Evolutionary conservation across 2,329 filamentous ascomycete genomes (phyloP).

Genomic region (Diplodia sapinea): DNA sequence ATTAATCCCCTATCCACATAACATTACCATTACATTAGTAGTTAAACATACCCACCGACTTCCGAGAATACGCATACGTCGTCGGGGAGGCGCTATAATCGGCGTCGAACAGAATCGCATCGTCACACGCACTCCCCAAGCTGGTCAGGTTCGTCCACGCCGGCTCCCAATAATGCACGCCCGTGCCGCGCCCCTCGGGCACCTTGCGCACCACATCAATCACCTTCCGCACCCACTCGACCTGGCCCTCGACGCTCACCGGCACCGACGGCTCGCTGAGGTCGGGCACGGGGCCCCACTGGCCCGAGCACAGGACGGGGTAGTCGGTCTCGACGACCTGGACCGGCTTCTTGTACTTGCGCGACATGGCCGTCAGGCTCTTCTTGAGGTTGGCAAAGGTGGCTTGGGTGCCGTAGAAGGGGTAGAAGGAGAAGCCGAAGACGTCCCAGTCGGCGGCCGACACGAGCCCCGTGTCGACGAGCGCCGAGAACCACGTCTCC

Average conservation of each 20-base stretch:
- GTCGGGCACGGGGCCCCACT: conserved; percentile 48
- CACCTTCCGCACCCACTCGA: conserved; percentile 65
- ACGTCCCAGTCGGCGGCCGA: conserved; percentile 67
- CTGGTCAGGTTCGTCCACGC: conserved; percentile 71
- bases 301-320: conserved; percentile 66
- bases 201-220: conserved; percentile 62
- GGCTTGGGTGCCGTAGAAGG: conserved; percentile 68
- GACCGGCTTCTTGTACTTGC: conserved; percentile 67
- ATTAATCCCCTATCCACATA: neutral
- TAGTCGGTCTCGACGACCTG: conserved; percentile 74
- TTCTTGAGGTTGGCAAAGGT: conserved; percentile 63
- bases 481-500: conserved; percentile 57
- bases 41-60: conserved; percentile 57
- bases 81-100: conserved; percentile 67
- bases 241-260: conserved; percentile 66
- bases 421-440: conserved; percentile 76
- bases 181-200: conserved; percentile 56
- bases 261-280: conserved; percentile 67
- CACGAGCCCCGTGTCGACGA: conserved; percentile 63
- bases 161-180: conserved; percentile 77
- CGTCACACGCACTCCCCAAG: conserved; percentile 58
- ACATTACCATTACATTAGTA: conserved; percentile 4
- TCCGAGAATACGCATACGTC: conserved; percentile 61
- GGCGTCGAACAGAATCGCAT: conserved; percentile 55
- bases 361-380: conserved; percentile 64